Base-by-base conservation (phyloP, 306 rosid species). In the Sesbania bispinosa region DNA sequence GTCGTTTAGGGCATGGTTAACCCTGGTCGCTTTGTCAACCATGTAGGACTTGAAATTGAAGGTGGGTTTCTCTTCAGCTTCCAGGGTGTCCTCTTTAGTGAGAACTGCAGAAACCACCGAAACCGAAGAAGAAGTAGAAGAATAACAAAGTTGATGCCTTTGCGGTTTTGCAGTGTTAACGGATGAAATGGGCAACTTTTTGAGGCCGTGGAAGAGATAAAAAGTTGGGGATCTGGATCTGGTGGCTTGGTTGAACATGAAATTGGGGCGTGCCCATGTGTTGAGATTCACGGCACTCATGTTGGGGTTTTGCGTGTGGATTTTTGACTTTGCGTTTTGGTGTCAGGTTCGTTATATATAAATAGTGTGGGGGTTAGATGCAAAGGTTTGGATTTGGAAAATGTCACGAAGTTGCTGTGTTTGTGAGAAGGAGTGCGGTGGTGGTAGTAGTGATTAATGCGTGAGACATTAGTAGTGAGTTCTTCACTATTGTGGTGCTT, bases 201-300 rank as follows among this genome's bases (percentile, higher is more conserved):
- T 80, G 33, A 78, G 48, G 4, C 63, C 79, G 24, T 66, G 57
- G 53, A 80, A 62, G 32, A 74, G 58, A 30, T 57, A 38, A 42
- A 78, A 63, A 20, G 78, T 10, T 24, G 82, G 72, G 71, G 90
- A 78, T 83, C 77, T 84, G 79, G 82, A 87, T 80, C 81, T 80
- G 35, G 73, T 35, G 0, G 57, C 69, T 67, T 39, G 88, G 67
- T 76, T 77, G 33, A 86, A 51, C 74, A 69, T 18, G n/a, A 84
- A 83, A 47, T 72, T 66, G 32, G 86, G 73, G 39, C 73, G 86
- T 43, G 83, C 73, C 87, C 90, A 83, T 50, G 90, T 4, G 41
- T 86, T 81, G 4, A 87, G 81, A 82, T 81, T 83, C 69, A 78
- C 74, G 11, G 84, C 72, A 43, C 82, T 86, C 97, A 88, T 88